A percentile compares a stretch with the other conserved stretches of the same genome.
These are phyloP conservation scores for Psidium friedrichsthalianum DNA, from an alignment of 345 rosid genomes.

Conservation along the genomic window DNA sequence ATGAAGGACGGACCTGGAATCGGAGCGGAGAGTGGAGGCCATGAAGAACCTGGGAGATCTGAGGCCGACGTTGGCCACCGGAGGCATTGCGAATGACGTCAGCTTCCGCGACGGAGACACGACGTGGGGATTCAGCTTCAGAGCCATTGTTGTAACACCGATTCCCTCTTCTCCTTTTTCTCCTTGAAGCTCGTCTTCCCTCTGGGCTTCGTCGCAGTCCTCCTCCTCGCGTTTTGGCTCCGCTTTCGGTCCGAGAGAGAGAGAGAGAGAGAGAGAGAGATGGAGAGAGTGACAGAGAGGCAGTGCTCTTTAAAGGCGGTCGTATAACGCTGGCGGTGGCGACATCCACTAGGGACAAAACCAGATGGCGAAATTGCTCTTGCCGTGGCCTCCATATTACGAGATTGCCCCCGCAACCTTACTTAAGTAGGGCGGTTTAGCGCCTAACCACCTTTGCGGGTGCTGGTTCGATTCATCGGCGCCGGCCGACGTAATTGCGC, in stretches of 20 bases:
- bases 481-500: too few species aligned
- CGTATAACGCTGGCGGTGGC: not conserved
- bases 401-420: not conserved
- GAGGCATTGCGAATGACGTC: not conserved
- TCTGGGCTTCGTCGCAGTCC: not conserved
- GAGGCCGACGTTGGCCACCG: constrained; percentile 34
- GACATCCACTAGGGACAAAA: not conserved
- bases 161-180: not conserved
- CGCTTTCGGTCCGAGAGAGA: not conserved
- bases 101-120: not conserved
- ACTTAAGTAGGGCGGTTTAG: not conserved
- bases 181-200: not conserved
- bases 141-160: not conserved
- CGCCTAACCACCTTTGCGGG: not conserved
- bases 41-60: constrained; percentile 64
- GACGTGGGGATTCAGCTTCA: not conserved
- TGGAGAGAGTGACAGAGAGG: not conserved
- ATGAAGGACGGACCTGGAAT: constrained; percentile 33
- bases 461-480: too few species aligned
- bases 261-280: not conserved
- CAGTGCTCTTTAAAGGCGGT: not conserved
- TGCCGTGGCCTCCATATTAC: not conserved
- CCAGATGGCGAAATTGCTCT: not conserved
- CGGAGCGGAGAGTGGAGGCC: constrained; percentile 55
- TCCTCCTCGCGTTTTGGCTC: not conserved